Base-by-base conservation (phyloP, 2,329 filamentous ascomycete species). In the Colletotrichum ledebouriae region DNA sequence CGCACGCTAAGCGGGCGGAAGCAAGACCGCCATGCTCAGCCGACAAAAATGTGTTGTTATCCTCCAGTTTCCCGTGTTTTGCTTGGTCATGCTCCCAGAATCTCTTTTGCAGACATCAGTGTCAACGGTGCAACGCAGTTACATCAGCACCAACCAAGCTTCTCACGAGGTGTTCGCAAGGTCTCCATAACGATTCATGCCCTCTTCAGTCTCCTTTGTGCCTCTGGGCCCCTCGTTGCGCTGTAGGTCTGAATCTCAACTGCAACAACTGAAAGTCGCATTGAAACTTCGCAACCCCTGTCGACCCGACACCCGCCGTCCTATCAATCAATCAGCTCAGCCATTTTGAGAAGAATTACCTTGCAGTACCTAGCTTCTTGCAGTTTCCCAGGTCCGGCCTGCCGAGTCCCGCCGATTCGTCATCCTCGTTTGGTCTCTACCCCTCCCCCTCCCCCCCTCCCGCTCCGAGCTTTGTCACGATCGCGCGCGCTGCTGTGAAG, bases 381-480 rank as follows among this genome's bases (percentile, higher is more conserved):
- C 44, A 60, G 29, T 46, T 60, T 52, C 39, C 50, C n/a, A 47
- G 39, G 29, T 33, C 41, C 39, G 39, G 59, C 63, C 25, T 67
- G 53, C 64, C 60, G 20, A 53, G 52, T 53, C 59, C 46, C 60
- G 59, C 59, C 47, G 41, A 68, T 59, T 65, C 65, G 65, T 59
- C 65, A 68, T 68, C 64, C 59, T n/a, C 17, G 33, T 47, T 42
- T 44, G 33, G 12, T 7, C 22, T 10, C 46, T 41, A 63, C 52
- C 46, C 64, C 59, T 64, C 62, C 62, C 57, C 62, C 44, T 64
- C 46, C 50, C 39, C 9, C 41, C 63, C 55, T 29, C 59, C 59
- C n/a, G 17, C 47, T 53, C 56, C 42, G 42, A 66, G 63, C 63
- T 67, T 63, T 63, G 52, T 67, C 64, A 67, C 59, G 64, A 67